Conservation (phyloP, 441 rosid species). For the Adansonia grandidieri region DNA sequence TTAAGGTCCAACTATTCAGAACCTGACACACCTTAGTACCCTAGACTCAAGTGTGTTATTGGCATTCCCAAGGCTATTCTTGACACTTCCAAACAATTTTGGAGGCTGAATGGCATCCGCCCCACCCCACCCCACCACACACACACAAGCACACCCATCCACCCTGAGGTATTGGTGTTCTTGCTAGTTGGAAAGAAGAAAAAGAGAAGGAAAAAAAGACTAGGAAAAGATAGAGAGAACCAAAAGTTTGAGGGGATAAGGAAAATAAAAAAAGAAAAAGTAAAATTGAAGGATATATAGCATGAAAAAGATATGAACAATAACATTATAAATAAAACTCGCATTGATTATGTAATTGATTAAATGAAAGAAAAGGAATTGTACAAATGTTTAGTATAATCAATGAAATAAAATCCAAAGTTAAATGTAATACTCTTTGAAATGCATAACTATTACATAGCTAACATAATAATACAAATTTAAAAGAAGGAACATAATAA, state of each 20-base stretch:
- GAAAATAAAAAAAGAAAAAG: neutral
- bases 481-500: neutral
- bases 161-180: neutral
- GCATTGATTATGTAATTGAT: neutral
- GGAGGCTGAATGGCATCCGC: neutral
- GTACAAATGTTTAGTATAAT: neutral
- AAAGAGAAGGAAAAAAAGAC: neutral
- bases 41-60: neutral
- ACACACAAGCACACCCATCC: neutral
- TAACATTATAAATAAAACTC: neutral
- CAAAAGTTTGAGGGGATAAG: neutral
- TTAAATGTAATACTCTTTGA: neutral
- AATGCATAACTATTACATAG: neutral
- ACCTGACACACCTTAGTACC: neutral
- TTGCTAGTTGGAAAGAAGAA: neutral
- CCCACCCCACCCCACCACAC: neutral
- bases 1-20: neutral
- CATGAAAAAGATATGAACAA: neutral
- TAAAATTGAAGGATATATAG: neutral
- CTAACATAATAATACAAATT: conserved; percentile 2
- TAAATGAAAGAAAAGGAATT: neutral
- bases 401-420: neutral
- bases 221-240: neutral
- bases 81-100: neutral
- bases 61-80: neutral